These are phyloP conservation scores for Lactifluus volemus DNA, from an alignment of 768 basidiomycete species.

Conservation along the genomic window DNA sequence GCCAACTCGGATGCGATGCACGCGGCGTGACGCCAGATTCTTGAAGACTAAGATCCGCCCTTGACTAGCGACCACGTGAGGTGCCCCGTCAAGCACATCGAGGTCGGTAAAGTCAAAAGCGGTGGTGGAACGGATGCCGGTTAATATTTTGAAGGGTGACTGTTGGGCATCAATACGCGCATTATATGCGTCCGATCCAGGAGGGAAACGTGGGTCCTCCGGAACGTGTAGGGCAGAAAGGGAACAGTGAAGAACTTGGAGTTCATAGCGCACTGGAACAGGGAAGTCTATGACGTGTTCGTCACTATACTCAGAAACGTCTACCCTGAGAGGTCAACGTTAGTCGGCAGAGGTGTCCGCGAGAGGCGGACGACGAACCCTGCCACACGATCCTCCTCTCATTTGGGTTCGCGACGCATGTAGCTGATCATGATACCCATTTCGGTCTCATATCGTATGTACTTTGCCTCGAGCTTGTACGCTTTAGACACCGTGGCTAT, in stretches of 20 bases:
- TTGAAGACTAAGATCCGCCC: slow-evolving; percentile 8
- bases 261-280: slow-evolving; percentile 17
- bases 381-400: slow-evolving; percentile 1
- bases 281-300: slow-evolving; percentile 12
- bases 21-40: slow-evolving; percentile 7
- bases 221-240: slow-evolving; percentile 12
- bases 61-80: slow-evolving; percentile 9
- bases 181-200: slow-evolving; percentile 12
- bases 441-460: slow-evolving; percentile 4
- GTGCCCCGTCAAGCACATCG: slow-evolving; percentile 8
- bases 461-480: slow-evolving; percentile 17
- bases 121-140: slow-evolving; percentile 9
- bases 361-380: not conserved
- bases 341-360: not conserved
- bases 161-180: not conserved
- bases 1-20: slow-evolving; percentile 8
- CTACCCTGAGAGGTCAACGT: slow-evolving; percentile 1
- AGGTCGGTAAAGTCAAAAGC: slow-evolving; percentile 15
- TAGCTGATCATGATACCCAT: slow-evolving; percentile 18
- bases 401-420: slow-evolving; percentile 15
- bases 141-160: slow-evolving; percentile 8
- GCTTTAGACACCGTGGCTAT: slow-evolving; percentile 6
- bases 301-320: slow-evolving; percentile 17
- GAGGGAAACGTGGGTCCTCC: slow-evolving; percentile 17
- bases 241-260: slow-evolving; percentile 13